Percentiles rank a stretch among this genome's conserved stretches.
Evolutionary conservation across 495 filamentous ascomycete genomes (phyloP).

Genomic region (Neurospora pannonica): DNA sequence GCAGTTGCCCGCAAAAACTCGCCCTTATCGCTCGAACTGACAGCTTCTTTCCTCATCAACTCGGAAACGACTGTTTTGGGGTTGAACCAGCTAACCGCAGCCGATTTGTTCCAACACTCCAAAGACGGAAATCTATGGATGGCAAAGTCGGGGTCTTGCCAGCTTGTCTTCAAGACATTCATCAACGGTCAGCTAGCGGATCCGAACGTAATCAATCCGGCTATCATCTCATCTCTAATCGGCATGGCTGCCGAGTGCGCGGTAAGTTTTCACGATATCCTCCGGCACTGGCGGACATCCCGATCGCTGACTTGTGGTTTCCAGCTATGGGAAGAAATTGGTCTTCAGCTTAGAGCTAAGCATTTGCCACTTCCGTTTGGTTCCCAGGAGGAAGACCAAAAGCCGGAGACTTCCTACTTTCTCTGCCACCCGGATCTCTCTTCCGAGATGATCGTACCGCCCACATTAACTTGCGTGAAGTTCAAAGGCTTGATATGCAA

Average conservation of each 20-base stretch:
- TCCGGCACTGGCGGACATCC: background rate
- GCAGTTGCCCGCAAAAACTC: conserved; percentile 9
- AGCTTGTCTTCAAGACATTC: conserved; percentile 10
- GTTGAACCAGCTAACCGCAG: background rate
- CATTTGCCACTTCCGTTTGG: background rate
- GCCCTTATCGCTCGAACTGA: conserved; percentile 8
- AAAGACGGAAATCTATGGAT: conserved; percentile 16
- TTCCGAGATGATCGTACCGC: conserved; percentile 12
- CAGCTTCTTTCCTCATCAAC: conserved; percentile 8
- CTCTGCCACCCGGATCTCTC: conserved; percentile 21
- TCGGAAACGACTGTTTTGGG: background rate
- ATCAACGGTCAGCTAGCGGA: conserved; percentile 10
- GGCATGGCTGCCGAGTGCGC: conserved; percentile 9
- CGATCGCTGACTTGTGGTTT: background rate
- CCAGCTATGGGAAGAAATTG: conserved; percentile 19
- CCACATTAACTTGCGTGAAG: conserved; percentile 17
- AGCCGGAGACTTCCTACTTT: conserved; percentile 10
- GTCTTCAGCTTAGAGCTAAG: conserved; percentile 15
- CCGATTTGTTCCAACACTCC: conserved; percentile 6
- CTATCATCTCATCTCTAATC: background rate
- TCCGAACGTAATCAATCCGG: background rate
- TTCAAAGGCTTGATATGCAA: conserved; percentile 24
- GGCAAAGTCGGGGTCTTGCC: conserved; percentile 19
- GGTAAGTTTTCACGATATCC: conserved; percentile 1
- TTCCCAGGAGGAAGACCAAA: background rate